Conservation (phyloP, 257 asterid species). For the Avicennia marina region DNA sequence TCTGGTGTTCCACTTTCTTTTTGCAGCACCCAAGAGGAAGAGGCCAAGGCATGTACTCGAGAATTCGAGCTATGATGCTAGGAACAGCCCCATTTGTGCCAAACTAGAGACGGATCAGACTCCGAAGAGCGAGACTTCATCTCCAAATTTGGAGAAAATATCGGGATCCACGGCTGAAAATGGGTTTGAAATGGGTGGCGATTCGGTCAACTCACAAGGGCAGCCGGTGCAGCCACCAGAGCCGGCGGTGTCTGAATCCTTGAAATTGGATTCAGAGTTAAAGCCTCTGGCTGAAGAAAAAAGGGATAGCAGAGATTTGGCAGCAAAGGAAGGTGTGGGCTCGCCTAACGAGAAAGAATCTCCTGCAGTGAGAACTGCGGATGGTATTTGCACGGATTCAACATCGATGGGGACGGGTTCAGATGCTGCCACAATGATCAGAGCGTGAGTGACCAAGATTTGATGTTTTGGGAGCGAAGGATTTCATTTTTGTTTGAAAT, state of each 20-base stretch:
- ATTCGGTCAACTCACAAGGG: slow-evolving; percentile 31
- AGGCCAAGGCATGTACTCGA: slow-evolving; percentile 75
- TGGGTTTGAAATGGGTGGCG: slow-evolving; percentile 35
- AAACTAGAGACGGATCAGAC: slow-evolving; percentile 55
- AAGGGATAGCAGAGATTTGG: slow-evolving; percentile 35
- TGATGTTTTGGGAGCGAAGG: not conserved
- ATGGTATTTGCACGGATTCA: slow-evolving; percentile 31
- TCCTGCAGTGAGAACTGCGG: slow-evolving; percentile 33
- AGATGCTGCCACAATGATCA: slow-evolving; percentile 25
- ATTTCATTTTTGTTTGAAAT: not conserved
- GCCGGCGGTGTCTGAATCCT: slow-evolving; percentile 15
- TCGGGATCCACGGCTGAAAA: slow-evolving; percentile 44
- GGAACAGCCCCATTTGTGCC: slow-evolving; percentile 45
- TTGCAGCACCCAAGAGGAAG: slow-evolving; percentile 82
- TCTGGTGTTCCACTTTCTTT: not conserved
- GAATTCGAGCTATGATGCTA: slow-evolving; percentile 32
- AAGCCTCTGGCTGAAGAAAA: slow-evolving; percentile 32
- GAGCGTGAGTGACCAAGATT: slow-evolving; percentile 43
- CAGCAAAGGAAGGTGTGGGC: slow-evolving; percentile 34
- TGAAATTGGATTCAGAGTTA: slow-evolving; percentile 35
- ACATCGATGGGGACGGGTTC: slow-evolving; percentile 34
- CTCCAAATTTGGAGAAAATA: slow-evolving; percentile 47
- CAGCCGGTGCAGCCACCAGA: slow-evolving; percentile 25
- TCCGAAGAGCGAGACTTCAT: slow-evolving; percentile 42
- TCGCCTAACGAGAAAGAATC: slow-evolving; percentile 54